Base-by-base conservation (phyloP, 1,284 basidiomycete genomes). In the Gomphus bonarii region DNA sequence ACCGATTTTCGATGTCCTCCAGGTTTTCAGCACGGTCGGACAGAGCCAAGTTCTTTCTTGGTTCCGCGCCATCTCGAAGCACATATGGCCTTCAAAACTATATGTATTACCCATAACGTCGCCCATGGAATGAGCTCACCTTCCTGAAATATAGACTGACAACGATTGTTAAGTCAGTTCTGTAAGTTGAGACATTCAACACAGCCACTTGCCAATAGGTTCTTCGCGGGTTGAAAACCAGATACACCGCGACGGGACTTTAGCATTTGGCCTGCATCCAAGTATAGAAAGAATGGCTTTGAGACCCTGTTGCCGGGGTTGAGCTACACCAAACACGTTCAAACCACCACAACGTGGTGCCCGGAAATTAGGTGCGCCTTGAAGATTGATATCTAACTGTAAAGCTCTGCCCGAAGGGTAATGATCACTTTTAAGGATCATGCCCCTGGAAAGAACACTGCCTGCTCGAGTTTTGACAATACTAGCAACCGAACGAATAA, bases 281-380 rank as follows among this genome's bases (percentile, higher is more conserved):
- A 99, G 78, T 6, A 95, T 79, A 22, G 92, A 91, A 4, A 99
- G 75, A 54, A 99, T 92, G 0, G 93, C 94, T 59, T 92, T 81
- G 14, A 99, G 76, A 18, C 97, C 97, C 61, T 94, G 87, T 0
- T 92, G 84, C 3, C 95, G 92, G 12, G 97, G 97, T 68, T 99
- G 97, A 1, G 97, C 97, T 7, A 87, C 88, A 18, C 93, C 95
- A 67, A 88, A 97, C 1, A 97, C 91, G 62, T 94, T 93, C 50
- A 95, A 76, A 61, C 81, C 80, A 44, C 82, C 84, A 50, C 83
- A 79, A 57, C 82, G 75, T 22, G 87, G 86, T 50, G 89, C 84
- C 60, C 97, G 80, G 68, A 99, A 98, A 72, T 98, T 97, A 3
- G 95, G 95, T 20, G 95, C 95, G 38, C 97, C 97, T 67, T 90